Evolutionary conservation across 495 filamentous ascomycete genomes (phyloP).

Genomic region (Neurospora terricola): DNA sequence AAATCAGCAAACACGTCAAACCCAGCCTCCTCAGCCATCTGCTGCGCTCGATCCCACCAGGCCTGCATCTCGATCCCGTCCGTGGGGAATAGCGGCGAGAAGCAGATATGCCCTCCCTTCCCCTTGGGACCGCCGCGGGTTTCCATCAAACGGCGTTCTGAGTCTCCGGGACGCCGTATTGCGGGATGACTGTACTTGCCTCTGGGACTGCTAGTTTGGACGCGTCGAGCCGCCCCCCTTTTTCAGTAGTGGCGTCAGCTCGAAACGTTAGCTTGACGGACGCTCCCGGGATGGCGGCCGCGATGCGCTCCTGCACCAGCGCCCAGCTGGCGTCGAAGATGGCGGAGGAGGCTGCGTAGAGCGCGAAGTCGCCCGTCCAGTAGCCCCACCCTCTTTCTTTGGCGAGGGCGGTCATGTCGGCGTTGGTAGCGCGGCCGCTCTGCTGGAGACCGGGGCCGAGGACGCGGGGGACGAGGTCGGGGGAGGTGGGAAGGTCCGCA

Average conservation of each 20-base stretch:
- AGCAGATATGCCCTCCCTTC: neutral
- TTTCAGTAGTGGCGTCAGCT: neutral
- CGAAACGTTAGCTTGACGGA: neutral
- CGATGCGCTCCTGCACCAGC: constrained; percentile 16
- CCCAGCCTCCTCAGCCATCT: neutral
- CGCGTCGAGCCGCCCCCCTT: neutral
- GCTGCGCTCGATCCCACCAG: neutral
- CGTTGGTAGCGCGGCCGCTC: no score
- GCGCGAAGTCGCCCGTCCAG: constrained; percentile 34
- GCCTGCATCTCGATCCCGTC: neutral
- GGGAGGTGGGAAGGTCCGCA: neutral
- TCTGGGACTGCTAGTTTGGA: neutral
- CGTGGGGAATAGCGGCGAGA: neutral
- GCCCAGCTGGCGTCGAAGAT: constrained; percentile 27
- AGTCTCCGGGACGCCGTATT: neutral
- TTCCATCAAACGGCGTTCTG: neutral
- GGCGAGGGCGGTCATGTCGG: no score
- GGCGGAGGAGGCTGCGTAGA: constrained; percentile 29
- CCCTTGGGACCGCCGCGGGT: neutral
- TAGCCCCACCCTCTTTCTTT: constrained; percentile 18
- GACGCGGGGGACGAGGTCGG: no score
- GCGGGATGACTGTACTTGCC: neutral
- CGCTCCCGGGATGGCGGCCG: constrained; percentile 22
- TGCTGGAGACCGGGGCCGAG: no score
- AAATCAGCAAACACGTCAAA: constrained; percentile 6